Evolutionary conservation across 2,329 filamentous ascomycete species (phyloP), one percentile per base, ranked within the genome.

Genomic region (Paraconiothyrium sp.): DNA sequence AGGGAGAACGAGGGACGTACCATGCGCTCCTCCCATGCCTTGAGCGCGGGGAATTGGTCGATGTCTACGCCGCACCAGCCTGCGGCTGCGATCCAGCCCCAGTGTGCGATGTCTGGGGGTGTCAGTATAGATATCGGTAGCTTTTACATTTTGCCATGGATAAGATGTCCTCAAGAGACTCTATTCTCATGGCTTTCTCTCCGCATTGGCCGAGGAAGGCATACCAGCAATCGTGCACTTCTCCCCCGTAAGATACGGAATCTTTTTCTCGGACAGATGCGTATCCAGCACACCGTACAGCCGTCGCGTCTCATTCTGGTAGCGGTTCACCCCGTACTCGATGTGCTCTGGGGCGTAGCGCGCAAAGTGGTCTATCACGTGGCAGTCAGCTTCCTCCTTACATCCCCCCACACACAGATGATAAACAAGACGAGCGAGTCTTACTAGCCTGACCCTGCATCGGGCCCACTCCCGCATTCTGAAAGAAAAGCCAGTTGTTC

Each of bases 261-360:
- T 81, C 54, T 82, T 81, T 44, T 80, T 83, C 13, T 77, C 74
- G 8, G 78, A 73, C 6, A 97, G 86, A 58, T 93, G 89, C 51
- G 85, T 87, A 72, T 97, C 89, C 61, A 97, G 82, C 22, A 93
- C 90, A 55, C 88, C 84, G 81, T 95, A 97, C 1, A 97, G 84
- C 2, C 93, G 89, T n/a, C 90, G 85, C 0, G 91, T 92, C 81
- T 97, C 93, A 75, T 92, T 95, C 73, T 85, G 82, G 81, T 97
- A 97, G 51, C 93, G 87, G 73, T 92, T 88, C 58, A 96, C 88
- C 64, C 90, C 92, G 76, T 97, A 97, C 72, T 89, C 84, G 71
- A 97, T 94, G 76, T 86, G 88, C 76, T 94, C 90, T 0, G 92
- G 91, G 0, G 93, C 92, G 72, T 97, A 96, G 59, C 92, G 87